Evolutionary conservation across 768 basidiomycete species (phyloP), one percentile per base, ranked within the genome.

Genomic region (Lactarius deliciosus): DNA sequence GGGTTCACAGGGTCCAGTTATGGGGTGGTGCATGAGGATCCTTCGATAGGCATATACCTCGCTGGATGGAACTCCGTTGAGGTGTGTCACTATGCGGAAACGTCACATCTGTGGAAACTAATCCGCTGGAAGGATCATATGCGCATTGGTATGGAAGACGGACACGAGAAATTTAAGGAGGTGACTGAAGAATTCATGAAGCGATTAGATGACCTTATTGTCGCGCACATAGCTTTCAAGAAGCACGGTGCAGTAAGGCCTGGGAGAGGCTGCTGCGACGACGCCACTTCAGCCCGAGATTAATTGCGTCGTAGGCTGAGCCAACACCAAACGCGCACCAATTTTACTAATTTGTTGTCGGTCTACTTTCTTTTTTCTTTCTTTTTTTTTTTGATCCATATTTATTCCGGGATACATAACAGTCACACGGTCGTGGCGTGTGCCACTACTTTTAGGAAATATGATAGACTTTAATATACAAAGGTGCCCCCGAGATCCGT

Each of bases 31-130:
- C 0, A 22, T 30, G 65, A 58, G 18, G 57, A 66, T 7, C 16
- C 4, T 11, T 34, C 57, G 11, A n/a, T 18, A 30, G 65, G 65
- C 18, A 15, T 59, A 3, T 45, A 58, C 15, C 0, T 63, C 25
- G 32, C 3, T 5, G 65, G 65, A 20, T 66, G 65, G 65, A 41
- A 20, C 5, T 20, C 30, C 2, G 25, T 63, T 22, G 65, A 66
- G 65, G 65, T 66, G 1, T 47, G 56, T 63, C 22, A 13, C 25
- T 2, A 28, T 1, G 5, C 5, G 13, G 50, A 8, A 28, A 22
- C 25, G 2, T 15, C 13, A 28, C 13, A 5, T 13, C 13, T 53
- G 8, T 25, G 22, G 11, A 50, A 50, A 25, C 50, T 53, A 25
- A 53, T 53, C 2, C 25, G 6, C 50, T 25, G 11, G 13, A 25